A percentile compares a stretch with the other conserved stretches of the same genome.
Evolutionary conservation across 2,329 filamentous ascomycete species (phyloP).

Genomic region (Apiospora phragmitis): DNA sequence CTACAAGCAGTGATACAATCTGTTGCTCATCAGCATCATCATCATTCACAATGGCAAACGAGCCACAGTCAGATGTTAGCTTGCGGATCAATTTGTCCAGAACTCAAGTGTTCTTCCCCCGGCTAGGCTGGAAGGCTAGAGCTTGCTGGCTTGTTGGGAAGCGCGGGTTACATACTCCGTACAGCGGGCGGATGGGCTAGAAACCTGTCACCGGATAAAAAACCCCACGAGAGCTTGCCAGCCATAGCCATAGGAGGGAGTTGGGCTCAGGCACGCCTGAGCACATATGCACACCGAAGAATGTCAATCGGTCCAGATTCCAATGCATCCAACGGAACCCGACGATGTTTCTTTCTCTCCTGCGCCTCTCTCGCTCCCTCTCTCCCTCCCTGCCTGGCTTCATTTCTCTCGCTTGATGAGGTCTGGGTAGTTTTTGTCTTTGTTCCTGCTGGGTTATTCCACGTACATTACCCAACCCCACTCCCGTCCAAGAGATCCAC

Average conservation of each 20-base stretch:
- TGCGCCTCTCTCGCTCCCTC: not conserved
- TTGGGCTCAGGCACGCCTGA: not conserved
- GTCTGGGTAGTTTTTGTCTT: not conserved
- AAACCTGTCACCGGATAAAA: not conserved
- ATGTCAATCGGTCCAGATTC: not conserved
- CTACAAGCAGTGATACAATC: not conserved
- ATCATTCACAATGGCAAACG: not conserved
- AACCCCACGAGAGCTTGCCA: not conserved
- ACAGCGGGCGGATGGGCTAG: not conserved
- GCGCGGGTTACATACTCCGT: not conserved
- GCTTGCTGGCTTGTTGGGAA: not conserved
- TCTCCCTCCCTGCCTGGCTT: not conserved
- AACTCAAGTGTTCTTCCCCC: not conserved
- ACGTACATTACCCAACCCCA: not conserved
- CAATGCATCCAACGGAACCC: slow-evolving; percentile 1
- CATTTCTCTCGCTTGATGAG: not conserved
- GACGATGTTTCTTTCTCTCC: not conserved
- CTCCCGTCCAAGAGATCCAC: not conserved
- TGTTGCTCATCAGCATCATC: not conserved
- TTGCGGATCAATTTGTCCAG: not conserved
- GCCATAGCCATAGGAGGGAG: not conserved
- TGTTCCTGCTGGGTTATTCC: not conserved
- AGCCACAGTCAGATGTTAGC: not conserved
- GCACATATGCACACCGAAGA: not conserved
- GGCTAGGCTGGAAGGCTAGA: not conserved